These are phyloP conservation scores for Vaccinium darrowii DNA, from an alignment of 148 eudicot species.

Conservation along the genomic window DNA sequence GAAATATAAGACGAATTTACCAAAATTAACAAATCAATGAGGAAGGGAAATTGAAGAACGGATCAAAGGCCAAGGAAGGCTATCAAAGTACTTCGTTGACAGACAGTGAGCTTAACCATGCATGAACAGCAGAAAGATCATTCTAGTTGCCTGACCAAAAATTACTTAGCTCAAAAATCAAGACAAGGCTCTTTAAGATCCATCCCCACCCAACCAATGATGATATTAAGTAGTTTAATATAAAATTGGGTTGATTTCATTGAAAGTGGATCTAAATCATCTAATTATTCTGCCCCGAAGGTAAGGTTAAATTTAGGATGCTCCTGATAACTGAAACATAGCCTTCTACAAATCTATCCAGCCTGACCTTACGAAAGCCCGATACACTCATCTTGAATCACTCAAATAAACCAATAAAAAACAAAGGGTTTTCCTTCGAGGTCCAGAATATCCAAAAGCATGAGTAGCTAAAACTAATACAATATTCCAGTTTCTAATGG, in stretches of 20 bases:
- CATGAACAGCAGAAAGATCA: neutral
- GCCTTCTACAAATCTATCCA: neutral
- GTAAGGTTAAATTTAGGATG: neutral
- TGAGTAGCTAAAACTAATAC: neutral
- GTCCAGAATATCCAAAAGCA: neutral
- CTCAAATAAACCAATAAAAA: neutral
- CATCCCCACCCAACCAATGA: neutral
- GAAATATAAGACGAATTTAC: neutral
- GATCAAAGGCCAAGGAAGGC: neutral
- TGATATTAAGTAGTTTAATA: neutral
- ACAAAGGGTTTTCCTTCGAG: neutral
- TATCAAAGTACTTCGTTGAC: neutral
- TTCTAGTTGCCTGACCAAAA: neutral
- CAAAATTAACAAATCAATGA: neutral
- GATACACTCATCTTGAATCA: neutral
- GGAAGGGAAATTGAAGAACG: neutral
- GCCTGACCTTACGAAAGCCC: neutral
- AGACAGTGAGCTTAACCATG: neutral
- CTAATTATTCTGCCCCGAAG: neutral
- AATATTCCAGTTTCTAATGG: neutral
- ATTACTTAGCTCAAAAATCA: neutral
- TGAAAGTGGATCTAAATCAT: neutral
- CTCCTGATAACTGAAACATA: neutral
- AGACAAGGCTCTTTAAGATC: neutral
- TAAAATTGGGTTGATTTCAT: neutral